Conservation (phyloP, 805 yeast species). For the Kodamaea kaohsiungensis region DNA sequence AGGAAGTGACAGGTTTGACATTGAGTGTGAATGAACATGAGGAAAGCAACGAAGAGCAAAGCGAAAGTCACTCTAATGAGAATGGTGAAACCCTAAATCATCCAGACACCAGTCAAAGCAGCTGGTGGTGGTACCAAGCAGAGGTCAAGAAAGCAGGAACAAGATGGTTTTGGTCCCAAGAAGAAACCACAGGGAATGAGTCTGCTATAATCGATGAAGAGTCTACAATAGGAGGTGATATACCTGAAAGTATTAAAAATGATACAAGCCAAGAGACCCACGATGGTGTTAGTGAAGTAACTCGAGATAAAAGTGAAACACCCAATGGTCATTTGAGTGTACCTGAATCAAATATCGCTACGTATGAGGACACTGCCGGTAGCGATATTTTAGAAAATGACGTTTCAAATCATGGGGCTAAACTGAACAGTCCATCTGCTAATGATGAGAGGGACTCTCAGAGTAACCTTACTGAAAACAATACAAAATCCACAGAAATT, state of each 20-base stretch:
- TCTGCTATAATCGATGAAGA: background rate
- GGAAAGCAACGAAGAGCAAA: background rate
- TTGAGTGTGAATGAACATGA: background rate
- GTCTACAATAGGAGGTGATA: background rate
- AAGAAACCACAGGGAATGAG: background rate
- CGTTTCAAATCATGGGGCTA: background rate
- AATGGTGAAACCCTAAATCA: background rate
- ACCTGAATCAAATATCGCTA: background rate
- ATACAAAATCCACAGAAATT: background rate
- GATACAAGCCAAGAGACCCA: background rate
- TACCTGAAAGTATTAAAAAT: background rate
- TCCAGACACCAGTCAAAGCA: background rate
- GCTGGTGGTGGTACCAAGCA: slow-evolving; percentile 1
- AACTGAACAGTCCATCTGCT: background rate
- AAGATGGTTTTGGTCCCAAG: slow-evolving; percentile 1
- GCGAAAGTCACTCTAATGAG: background rate
- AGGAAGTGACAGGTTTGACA: background rate
- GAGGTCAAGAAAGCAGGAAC: background rate
- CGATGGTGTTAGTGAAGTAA: background rate
- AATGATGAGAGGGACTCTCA: background rate
- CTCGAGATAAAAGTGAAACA: background rate
- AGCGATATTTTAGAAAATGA: background rate
- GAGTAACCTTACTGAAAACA: background rate
- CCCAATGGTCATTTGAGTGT: background rate
- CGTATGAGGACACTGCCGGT: background rate